Base-by-base conservation (phyloP, 352 stramenopile genomes). In the Phytophthora fragariaefolia region DNA sequence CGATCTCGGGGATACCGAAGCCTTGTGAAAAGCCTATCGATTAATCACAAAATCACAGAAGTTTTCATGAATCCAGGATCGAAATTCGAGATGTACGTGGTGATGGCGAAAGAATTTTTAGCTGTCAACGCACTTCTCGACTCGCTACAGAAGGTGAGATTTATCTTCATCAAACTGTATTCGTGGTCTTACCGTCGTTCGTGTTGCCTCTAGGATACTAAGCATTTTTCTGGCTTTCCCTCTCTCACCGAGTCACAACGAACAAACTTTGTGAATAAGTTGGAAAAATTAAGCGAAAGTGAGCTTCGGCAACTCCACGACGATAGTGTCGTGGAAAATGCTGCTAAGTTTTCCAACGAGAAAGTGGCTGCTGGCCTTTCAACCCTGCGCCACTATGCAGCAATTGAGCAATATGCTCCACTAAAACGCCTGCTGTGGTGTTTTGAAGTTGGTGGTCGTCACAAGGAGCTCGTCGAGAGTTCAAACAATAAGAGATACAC, bases 191-290 rank as follows among this genome's bases (percentile, higher is more conserved):
- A 1, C 7, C 12, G n/a, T 42, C n/a, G 34, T 42, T 9, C 13
- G 34, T 42, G 3, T 4, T 40, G 32, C 9, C 3, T 26, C 7
- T 22, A 75, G 67, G 51, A 62, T 27, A 27, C 58, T 22, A 64
- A 70, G 12, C 42, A 38, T 12, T 76, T 76, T 58, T 34, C 72
- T 69, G 69, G 75, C 17, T 84, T 85, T 45, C 69, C 69, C 1
- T 51, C 59, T 7, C 65, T 91, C 1, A 82, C 76, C 4, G 74
- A 85, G 12, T 56, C 57, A 0, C 63, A 85, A 24, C 79, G 83
- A 12, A 87, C 80, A 15, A 91, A 91, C 27, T 88, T 92, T 50
- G 73, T 93, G 24, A 63, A 87, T 23, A 93, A 93, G 59, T 54
- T 91, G 23, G 53, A 80, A 27, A 70, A 76, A 46, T 69, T 90